Percentiles rank a stretch among this genome's conserved stretches.
phyloP scores from a whole-genome alignment of 2,329 filamentous ascomycete genomes.

The Pseudogymnoascus sp. region DNA sequence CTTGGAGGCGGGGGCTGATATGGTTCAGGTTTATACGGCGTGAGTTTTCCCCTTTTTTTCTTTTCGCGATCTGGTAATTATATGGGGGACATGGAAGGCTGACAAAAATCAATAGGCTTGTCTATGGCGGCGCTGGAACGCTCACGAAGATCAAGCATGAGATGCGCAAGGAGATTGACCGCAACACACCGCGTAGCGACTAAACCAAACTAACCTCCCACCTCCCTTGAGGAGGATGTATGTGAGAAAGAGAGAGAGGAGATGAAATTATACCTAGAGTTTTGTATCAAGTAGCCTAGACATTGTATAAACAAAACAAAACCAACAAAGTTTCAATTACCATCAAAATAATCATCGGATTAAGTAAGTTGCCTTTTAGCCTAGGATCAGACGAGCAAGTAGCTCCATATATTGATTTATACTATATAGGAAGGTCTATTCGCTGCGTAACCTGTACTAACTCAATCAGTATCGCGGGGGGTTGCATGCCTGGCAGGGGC shows the following conservation, averaged over 20 bases:
- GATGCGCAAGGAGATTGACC: slow-evolving; percentile 37
- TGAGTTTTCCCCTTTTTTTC: slow-evolving; percentile 12
- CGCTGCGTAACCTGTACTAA: background rate
- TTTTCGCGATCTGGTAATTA: too few species aligned
- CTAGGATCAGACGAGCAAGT: background rate
- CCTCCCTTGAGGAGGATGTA: background rate
- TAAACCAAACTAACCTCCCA: background rate
- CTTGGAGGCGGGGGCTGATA: slow-evolving; percentile 79
- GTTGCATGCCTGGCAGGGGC: background rate
- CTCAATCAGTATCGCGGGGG: background rate
- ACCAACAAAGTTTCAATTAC: background rate
- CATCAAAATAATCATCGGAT: background rate
- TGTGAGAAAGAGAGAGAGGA: background rate
- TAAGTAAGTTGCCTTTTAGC: background rate
- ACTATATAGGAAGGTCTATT: background rate
- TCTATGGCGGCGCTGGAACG: slow-evolving; percentile 56
- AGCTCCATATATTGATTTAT: background rate
- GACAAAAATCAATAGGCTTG: slow-evolving; percentile 30
- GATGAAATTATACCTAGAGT: background rate
- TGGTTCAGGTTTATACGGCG: slow-evolving; percentile 86
- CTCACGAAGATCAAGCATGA: slow-evolving; percentile 57
- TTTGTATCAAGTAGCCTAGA: background rate
- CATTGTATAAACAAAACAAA: background rate
- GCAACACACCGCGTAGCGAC: background rate
- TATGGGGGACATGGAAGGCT: background rate